Evolutionary conservation across 163 green algal species (phyloP), one percentile per base, ranked within the genome.

Genomic region (Volvox carteri): DNA sequence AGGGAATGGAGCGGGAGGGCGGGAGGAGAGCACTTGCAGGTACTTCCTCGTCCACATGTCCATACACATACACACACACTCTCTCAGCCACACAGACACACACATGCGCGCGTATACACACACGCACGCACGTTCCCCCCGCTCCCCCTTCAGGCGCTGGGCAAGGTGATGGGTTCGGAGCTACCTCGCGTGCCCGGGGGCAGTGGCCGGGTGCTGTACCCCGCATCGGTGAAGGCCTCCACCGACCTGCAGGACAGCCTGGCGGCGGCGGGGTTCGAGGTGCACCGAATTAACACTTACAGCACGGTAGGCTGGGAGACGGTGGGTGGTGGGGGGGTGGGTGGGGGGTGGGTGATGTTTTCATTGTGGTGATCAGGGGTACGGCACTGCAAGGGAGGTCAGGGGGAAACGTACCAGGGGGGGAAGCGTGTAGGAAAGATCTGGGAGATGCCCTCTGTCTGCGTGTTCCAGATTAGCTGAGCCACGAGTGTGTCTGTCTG

Each of bases 281-380:
- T 99, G 18, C 90, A 87, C 18, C 91, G 97, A 11, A 89, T 99
- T 16, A 95, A 98, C 93, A 99, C 97, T 7, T 99, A 99, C 89
- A 95, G 97, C 90, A 99, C 97, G 39, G 80, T 96, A 68, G 16
- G 90, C n/a, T n/a, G n/a, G n/a, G n/a, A n/a, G n/a, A n/a, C n/a
- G n/a, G 16, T 4, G 1, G 2, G 8, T n/a, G 48, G 48, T 23
- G 48, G 14, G 48, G 48, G 48, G 48, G 48, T 58, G 48, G 14
- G 12, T 14, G 48, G 12, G 48, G 48, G 48, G 48, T n/a, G n/a
- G n/a, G n/a, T n/a, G n/a, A n/a, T n/a, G n/a, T n/a, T n/a, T n/a
- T n/a, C n/a, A n/a, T 14, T 58, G 14, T 58, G 65, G 3, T 30
- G 65, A 23, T 35, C 2, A 35, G 23, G 60, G 8, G 60, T n/a